A percentile compares a stretch with the other conserved stretches of the same genome.
These are phyloP conservation scores for Vanrija sp. DNA, from an alignment of 1,284 basidiomycete species.

Conservation along the genomic window DNA sequence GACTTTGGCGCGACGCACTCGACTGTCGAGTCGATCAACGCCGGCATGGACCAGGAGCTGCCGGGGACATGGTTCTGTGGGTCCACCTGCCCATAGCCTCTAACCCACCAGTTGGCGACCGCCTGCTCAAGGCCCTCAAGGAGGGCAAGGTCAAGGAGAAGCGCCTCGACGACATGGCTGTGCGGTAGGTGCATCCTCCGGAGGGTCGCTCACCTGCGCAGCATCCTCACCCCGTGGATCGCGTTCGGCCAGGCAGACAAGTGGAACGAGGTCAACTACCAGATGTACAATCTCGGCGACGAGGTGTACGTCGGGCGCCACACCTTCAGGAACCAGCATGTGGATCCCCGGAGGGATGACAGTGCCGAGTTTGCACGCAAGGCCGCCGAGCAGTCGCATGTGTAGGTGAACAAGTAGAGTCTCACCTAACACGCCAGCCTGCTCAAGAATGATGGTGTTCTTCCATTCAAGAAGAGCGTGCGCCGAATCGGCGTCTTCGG, in stretches of 20 bases:
- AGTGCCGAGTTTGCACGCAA: constrained; percentile 34
- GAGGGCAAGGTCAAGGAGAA: constrained; percentile 64
- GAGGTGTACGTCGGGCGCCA: constrained; percentile 25
- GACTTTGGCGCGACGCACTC: constrained; percentile 45
- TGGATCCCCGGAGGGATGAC: constrained; percentile 27
- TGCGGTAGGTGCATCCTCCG: constrained; percentile 6
- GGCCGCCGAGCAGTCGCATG: constrained; percentile 40
- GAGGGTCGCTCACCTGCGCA: no score
- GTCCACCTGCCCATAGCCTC: neutral
- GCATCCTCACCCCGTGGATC: constrained; percentile 61
- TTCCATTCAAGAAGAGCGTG: constrained; percentile 26
- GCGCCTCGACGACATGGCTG: constrained; percentile 54
- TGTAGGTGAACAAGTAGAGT: constrained; percentile 19
- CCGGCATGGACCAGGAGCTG: constrained; percentile 53
- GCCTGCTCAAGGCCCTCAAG: constrained; percentile 62
- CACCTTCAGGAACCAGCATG: constrained; percentile 32
- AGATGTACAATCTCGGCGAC: constrained; percentile 45
- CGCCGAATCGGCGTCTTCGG: constrained; percentile 43
- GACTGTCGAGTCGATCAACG: constrained; percentile 45
- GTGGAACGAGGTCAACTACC: constrained; percentile 54
- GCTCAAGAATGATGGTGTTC: constrained; percentile 35
- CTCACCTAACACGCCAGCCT: constrained; percentile 18
- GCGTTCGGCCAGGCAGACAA: constrained; percentile 57
- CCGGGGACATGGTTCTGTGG: constrained; percentile 43
- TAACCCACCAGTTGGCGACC: constrained; percentile 33